A percentile compares a stretch with the other conserved stretches of the same genome.
phyloP scores from a whole-genome alignment of 2,329 filamentous ascomycete genomes.

The Pochonia chlamydosporia region DNA sequence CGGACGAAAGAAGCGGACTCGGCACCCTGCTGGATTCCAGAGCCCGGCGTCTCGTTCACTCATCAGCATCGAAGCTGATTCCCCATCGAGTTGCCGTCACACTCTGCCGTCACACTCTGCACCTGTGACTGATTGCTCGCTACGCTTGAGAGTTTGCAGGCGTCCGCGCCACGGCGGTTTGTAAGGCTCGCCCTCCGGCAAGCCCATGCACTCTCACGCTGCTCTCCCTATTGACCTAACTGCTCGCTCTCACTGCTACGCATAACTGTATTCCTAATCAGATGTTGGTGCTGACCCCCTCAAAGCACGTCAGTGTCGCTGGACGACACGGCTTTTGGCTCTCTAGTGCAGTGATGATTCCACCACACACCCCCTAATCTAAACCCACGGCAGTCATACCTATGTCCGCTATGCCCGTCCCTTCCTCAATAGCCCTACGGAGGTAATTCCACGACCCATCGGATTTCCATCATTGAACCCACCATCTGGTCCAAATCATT shows the following conservation, averaged over 20 bases:
- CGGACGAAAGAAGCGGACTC: too few relatives aligned
- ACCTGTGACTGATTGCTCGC: background rate
- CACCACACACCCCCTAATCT: background rate
- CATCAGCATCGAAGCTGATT: too few relatives aligned
- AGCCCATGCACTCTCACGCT: too few relatives aligned
- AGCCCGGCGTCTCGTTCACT: too few relatives aligned
- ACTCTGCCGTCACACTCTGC: background rate
- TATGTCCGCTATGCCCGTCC: constrained; percentile 7
- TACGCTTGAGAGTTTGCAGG: background rate
- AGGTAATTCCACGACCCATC: constrained; percentile 5
- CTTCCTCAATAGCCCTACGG: too few relatives aligned
- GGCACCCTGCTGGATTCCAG: too few relatives aligned
- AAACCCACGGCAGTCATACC: background rate
- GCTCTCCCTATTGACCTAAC: too few relatives aligned
- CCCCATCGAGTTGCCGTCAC: background rate
- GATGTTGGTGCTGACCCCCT: background rate
- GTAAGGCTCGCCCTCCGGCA: constrained; percentile 2
- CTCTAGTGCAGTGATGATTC: too few relatives aligned
- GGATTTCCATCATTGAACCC: constrained; percentile 4
- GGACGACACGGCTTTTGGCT: background rate
- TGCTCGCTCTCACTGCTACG: too few relatives aligned
- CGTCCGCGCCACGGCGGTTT: constrained; percentile 1
- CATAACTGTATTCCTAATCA: background rate
- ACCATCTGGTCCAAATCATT: constrained; percentile 2
- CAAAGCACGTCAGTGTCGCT: background rate